Base-by-base conservation (phyloP, 2,329 filamentous ascomycete species). In the Pezicula radicicola region DNA sequence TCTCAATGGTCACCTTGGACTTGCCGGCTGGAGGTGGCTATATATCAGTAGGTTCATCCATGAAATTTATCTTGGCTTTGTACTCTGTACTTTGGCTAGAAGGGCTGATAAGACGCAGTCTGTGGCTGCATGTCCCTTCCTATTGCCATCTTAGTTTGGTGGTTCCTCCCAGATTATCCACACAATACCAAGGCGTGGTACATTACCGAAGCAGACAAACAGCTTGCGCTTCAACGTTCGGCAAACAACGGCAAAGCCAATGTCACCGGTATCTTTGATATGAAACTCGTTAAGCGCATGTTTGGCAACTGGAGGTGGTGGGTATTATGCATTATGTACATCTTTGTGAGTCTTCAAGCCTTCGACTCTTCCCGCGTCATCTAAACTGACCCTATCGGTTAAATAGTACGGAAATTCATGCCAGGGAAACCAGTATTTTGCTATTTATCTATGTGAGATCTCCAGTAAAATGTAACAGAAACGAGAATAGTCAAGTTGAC, bases 21-120 rank as follows among this genome's bases (percentile, higher is more conserved):
- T 71, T 1, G 52, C 54, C 9, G 60, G 59, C 21, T 84, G 80
- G 81, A 67, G 78, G 46, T 77, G 74, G 74, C 59, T 76, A 28
- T 77, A 35, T 10, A 46, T 77, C 46, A 60, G 55, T 55, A 50
- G 44, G 48, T 28, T 27, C 8, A 13, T 19, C 6, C 18, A 7
- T 19, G 15, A 8, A 18, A 18, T 19, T 9, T 19, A 6, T 9
- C 7, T 30, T 12, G 5, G 21, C 5, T 21, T 21, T 21, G 21
- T 30, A 9, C 7, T 30, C 10, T 30, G 7, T 9, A 12, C 8
- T 30, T 30, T 30, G 7, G 28, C 39, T 42, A 25, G 18, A 42
- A 12, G 18, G 13, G n/a, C 12, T 25, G 18, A 42, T 19, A 10
- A 18, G 10, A 21, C 12, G 12, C n/a, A 42, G 39, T 42, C 16